Evolutionary conservation across 768 basidiomycete species (phyloP), one percentile per base, ranked within the genome.

Genomic region (Russula abietina): DNA sequence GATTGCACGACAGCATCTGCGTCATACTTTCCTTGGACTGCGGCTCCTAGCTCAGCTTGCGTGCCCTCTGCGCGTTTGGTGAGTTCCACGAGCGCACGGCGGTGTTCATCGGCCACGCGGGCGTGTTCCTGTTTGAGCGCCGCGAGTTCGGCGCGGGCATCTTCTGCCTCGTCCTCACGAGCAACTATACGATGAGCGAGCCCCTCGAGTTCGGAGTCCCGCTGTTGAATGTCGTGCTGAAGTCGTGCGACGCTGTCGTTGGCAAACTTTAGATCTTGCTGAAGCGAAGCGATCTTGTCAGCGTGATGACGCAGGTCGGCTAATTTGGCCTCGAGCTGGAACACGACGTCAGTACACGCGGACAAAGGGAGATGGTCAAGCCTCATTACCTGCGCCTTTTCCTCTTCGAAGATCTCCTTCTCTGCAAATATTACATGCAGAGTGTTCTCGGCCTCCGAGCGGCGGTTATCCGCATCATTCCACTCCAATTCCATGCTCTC

Each of bases 391-490:
- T 67, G 55, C 3, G 14, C 60, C 24, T 57, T 67, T 38, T 66
- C 67, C 32, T 52, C 80, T 69, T 86, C 84, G 16, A 84, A 69
- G 17, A 75, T 77, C 39, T 84, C 83, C 68, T 80, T 84, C 33
- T 75, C 71, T 4, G 75, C 74, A 77, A 78, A 81, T 3, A 81
- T 67, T 59, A 84, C 82, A 52, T 84, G 79, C 22, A 84, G 62
- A 59, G 87, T 80, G 28, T 71, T 73, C 64, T 88, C 85, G 1
- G 87, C 72, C 59, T 86, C 83, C 26, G 72, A 73, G 65, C 76
- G 81, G 71, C 75, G 79, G 68, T 81, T 82, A 69, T 86, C 85
- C 62, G 71, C 75, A 50, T 84, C 81, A 30, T 76, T 79, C 79
- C 80, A 84, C 56, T 85, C 83, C 14, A 72, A 64, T 60, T 87